phyloP scores from a whole-genome alignment of 768 basidiomycete species.

The Pleurotus sapidus region DNA sequence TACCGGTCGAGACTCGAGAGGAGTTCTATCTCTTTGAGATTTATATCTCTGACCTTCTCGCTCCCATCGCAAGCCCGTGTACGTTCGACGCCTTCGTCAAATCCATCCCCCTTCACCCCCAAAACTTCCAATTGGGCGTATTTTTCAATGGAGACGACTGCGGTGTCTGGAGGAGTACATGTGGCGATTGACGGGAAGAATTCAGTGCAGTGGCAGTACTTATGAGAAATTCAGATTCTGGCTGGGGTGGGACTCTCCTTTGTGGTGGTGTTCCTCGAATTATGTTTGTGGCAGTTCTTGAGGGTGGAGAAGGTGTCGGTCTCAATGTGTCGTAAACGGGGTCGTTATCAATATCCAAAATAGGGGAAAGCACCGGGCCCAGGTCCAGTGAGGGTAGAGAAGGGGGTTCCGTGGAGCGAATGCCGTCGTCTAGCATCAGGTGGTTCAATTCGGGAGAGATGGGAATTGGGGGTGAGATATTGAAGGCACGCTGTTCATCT shows the following conservation, averaged over 20 bases:
- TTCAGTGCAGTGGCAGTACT: too few relatives aligned
- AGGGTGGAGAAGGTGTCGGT: neutral
- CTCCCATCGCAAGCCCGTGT: slow-evolving; percentile 72
- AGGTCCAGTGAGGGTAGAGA: slow-evolving; percentile 4
- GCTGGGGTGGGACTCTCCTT: too few relatives aligned
- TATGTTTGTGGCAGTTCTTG: too few relatives aligned
- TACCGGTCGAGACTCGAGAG: slow-evolving; percentile 85
- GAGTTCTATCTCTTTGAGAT: slow-evolving; percentile 69
- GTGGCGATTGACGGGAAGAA: slow-evolving; percentile 16
- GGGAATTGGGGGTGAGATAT: neutral
- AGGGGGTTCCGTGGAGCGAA: neutral
- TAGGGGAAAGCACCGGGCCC: slow-evolving; percentile 2
- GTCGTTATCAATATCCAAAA: neutral
- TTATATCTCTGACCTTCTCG: slow-evolving; percentile 67
- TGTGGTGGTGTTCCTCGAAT: too few relatives aligned
- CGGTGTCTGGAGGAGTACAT: slow-evolving; percentile 18
- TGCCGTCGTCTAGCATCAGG: neutral
- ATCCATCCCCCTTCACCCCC: slow-evolving; percentile 95
- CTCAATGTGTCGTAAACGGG: neutral
- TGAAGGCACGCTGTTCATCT: neutral
- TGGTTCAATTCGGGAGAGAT: neutral
- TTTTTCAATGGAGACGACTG: slow-evolving; percentile 34
- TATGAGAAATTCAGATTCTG: too few relatives aligned
- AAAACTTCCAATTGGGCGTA: slow-evolving; percentile 87
- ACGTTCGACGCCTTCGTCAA: slow-evolving; percentile 90